Evolutionary conservation across 352 stramenopile genomes (phyloP), one percentile per base, ranked within the genome.

Genomic region (Globisporangium yorkense): DNA sequence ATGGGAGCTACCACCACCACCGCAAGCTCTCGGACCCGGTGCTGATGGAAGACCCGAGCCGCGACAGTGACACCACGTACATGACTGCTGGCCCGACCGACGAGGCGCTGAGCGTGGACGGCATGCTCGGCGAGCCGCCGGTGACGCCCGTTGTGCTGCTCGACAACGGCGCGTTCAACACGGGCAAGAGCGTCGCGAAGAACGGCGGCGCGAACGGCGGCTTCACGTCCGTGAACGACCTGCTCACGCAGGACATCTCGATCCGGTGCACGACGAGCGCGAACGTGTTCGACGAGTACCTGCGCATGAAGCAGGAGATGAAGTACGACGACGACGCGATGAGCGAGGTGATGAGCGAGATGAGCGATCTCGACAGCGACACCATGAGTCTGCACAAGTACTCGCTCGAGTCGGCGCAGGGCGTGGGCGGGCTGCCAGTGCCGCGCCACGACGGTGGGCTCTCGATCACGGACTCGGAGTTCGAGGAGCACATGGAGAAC

Each of bases 271-370:
- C 75, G 18, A 71, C 75, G 59, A 82, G 66, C 35, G 68, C 72
- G 24, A 87, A 89, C 61, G 74, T 89, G 51, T 85, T 87, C 44
- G 74, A 71, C 33, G 80, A 89, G 70, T 89, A 89, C 54, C 54
- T 89, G 53, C 79, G 79, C 44, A 88, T 87, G 77, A 89, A 89
- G 65, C 65, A 89, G 33, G 80, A 89, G 65, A 85, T 87, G 76
- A 68, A 87, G 57, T 85, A 71, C 4, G 60, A 73, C 45, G 72
- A 68, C 56, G 54, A 74, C 45, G 73, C 57, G 41, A 75, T 79
- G 56, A 75, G 69, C 31, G 74, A 80, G 35, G 71, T 56, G 6
- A 69, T 85, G 53, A 88, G 75, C 45, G 80, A 89, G 13, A 72
- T 85, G 53, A 88, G 75, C 49, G 80, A 89, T 56, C 60, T 82